Percentiles rank a stretch among this genome's conserved stretches.
phyloP scores from a whole-genome alignment of 1,139 yeast species.

The Ogataea hybrid region DNA sequence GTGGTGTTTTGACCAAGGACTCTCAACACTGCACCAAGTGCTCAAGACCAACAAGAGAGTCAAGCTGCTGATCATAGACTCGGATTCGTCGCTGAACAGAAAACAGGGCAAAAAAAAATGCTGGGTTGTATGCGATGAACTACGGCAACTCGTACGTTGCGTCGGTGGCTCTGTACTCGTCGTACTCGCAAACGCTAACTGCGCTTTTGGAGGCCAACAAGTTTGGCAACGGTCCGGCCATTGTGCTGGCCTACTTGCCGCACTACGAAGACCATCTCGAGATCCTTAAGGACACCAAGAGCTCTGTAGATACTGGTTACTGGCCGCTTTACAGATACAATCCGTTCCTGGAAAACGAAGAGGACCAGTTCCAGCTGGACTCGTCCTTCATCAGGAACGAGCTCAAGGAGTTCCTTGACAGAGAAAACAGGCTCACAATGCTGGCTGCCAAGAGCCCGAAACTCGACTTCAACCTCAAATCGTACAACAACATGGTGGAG shows the following conservation, averaged over 20 bases:
- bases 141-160: slow-evolving; percentile 91
- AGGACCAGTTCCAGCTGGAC: slow-evolving; percentile 70
- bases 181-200: slow-evolving; percentile 89
- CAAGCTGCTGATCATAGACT: slow-evolving; percentile 84
- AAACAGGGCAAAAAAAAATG: slow-evolving; percentile 76
- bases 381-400: slow-evolving; percentile 80
- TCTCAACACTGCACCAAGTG: slow-evolving; percentile 88
- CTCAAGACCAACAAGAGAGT: slow-evolving; percentile 66
- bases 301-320: slow-evolving; percentile 88
- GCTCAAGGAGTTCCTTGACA: slow-evolving; percentile 75
- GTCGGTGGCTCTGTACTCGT: slow-evolving; percentile 89
- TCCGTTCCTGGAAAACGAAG: slow-evolving; percentile 50
- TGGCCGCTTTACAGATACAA: slow-evolving; percentile 94
- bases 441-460: slow-evolving; percentile 70
- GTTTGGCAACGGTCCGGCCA: slow-evolving; percentile 79
- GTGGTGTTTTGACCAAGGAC: slow-evolving; percentile 92
- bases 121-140: slow-evolving; percentile 94
- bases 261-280: slow-evolving; percentile 71
- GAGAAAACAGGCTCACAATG: slow-evolving; percentile 83
- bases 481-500: slow-evolving; percentile 56
- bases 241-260: slow-evolving; percentile 89
- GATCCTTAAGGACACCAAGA: slow-evolving; percentile 81
- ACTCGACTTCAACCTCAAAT: slow-evolving; percentile 73
- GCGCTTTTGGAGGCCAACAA: slow-evolving; percentile 87
- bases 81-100: slow-evolving; percentile 70